Percentiles rank a stretch among this genome's conserved stretches.
These are phyloP conservation scores for Citropsis articulata DNA, from an alignment of 345 rosid genomes.

Conservation along the genomic window DNA sequence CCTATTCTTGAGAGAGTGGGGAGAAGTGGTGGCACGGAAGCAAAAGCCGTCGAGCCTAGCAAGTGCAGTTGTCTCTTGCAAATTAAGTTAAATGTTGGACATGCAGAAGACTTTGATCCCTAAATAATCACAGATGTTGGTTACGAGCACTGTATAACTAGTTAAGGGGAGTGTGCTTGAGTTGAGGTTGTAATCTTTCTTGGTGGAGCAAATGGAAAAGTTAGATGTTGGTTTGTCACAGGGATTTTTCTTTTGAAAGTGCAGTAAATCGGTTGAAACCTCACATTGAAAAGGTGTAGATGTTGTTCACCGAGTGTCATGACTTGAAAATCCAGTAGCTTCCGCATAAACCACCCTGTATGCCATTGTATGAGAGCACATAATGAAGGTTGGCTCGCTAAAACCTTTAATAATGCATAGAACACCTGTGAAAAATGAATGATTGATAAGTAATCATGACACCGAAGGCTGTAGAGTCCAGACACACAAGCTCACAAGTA, in stretches of 20 bases:
- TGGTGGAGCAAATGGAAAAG: too few species aligned
- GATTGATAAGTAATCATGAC: neutral
- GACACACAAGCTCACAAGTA: neutral
- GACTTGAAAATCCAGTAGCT: slow-evolving; percentile 37
- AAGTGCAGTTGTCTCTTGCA: too few species aligned
- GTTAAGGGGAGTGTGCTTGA: too few species aligned
- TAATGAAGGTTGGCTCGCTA: slow-evolving; percentile 36
- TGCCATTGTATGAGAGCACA: slow-evolving; percentile 36
- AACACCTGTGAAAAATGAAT: slow-evolving; percentile 34
- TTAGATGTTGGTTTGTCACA: too few species aligned
- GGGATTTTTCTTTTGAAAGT: neutral
- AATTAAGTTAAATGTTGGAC: too few species aligned
- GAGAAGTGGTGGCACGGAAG: too few species aligned
- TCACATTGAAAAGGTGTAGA: slow-evolving; percentile 48
- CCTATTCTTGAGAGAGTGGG: too few species aligned
- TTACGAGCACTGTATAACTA: too few species aligned
- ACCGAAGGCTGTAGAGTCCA: neutral
- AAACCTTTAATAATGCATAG: slow-evolving; percentile 40
- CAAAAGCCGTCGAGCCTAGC: too few species aligned
- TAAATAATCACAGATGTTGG: too few species aligned
- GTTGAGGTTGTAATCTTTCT: too few species aligned
- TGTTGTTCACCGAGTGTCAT: slow-evolving; percentile 29
- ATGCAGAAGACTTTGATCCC: too few species aligned
- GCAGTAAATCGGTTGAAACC: slow-evolving; percentile 21
- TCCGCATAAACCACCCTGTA: slow-evolving; percentile 54